A percentile compares a stretch with the other conserved stretches of the same genome.
Conservation (phyloP, 331 rosid genomes). For the Rhamnella rubrinervis region DNA sequence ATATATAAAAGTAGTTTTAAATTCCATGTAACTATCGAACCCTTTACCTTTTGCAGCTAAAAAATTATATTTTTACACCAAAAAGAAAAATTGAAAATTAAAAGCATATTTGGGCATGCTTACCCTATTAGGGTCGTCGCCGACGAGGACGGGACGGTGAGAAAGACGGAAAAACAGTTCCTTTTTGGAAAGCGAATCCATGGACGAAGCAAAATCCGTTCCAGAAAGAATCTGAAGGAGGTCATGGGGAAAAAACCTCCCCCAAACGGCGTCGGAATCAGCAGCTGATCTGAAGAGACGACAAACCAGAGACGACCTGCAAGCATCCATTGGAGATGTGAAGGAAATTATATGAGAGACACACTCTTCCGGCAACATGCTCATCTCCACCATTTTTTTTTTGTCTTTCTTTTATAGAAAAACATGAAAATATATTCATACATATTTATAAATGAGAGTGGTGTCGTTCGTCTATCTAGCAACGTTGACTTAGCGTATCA, state of each 20-base stretch:
- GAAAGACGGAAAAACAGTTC: slow-evolving; percentile 23
- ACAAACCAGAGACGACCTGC: slow-evolving; percentile 11
- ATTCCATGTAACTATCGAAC: too few species aligned
- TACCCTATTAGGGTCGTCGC: slow-evolving; percentile 17
- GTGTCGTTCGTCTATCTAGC: too few species aligned
- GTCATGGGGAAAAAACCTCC: slow-evolving; percentile 15
- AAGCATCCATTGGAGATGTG: slow-evolving; percentile 23
- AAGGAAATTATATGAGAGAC: slow-evolving; percentile 7
- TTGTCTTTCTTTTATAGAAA: too few species aligned
- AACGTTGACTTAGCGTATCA: too few species aligned
- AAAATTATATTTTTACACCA: too few species aligned
- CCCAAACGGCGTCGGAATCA: slow-evolving; percentile 23
- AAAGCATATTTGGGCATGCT: background rate
- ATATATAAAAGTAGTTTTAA: too few species aligned
- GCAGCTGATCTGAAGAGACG: background rate
- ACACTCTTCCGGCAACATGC: slow-evolving; percentile 12
- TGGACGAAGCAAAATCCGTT: background rate
- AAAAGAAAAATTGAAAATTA: too few species aligned
- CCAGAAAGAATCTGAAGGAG: slow-evolving; percentile 1
- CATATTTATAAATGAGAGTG: too few species aligned
- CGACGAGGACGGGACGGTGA: background rate
- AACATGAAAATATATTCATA: too few species aligned
- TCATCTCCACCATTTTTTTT: background rate
- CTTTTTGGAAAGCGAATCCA: slow-evolving; percentile 22
- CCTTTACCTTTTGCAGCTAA: too few species aligned